These are phyloP conservation scores for Pneumocystis oryctolagi DNA, from an alignment of 1,139 yeast genomes.

Conservation along the genomic window DNA sequence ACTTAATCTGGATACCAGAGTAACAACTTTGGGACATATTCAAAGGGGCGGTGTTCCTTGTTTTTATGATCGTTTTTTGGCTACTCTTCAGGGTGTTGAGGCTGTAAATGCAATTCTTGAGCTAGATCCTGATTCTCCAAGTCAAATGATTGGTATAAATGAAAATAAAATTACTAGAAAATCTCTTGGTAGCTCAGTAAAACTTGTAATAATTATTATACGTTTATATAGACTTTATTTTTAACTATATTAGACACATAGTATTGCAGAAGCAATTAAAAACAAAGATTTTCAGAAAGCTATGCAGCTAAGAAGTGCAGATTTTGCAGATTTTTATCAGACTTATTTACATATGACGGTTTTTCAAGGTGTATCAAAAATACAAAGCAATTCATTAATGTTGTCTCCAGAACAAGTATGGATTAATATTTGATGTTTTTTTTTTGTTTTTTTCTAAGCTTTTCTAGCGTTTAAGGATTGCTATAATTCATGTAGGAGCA, in stretches of 20 bases:
- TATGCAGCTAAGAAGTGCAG: slow-evolving; percentile 72
- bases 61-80: slow-evolving; percentile 77
- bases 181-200: slow-evolving; percentile 79
- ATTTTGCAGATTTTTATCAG: slow-evolving; percentile 59
- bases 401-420: background rate
- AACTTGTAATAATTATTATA: slow-evolving; percentile 22
- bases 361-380: slow-evolving; percentile 15
- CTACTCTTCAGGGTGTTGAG: slow-evolving; percentile 93
- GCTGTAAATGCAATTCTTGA: slow-evolving; percentile 89
- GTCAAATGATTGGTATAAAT: slow-evolving; percentile 82
- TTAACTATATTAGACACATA: slow-evolving; percentile 36
- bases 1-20: slow-evolving; percentile 81
- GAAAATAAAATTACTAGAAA: slow-evolving; percentile 77
- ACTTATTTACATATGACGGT: slow-evolving; percentile 33
- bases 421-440: background rate
- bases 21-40: slow-evolving; percentile 90
- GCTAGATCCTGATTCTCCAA: slow-evolving; percentile 77
- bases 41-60: slow-evolving; percentile 98
- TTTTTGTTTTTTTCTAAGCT: background rate
- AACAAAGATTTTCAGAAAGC: slow-evolving; percentile 71
- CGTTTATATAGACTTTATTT: background rate
- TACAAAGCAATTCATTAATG: slow-evolving; percentile 4
- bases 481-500: slow-evolving; percentile 84
- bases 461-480: slow-evolving; percentile 38
- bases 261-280: slow-evolving; percentile 74